phyloP scores from a whole-genome alignment of 1,284 basidiomycete genomes.

The Trametes pubescens region DNA sequence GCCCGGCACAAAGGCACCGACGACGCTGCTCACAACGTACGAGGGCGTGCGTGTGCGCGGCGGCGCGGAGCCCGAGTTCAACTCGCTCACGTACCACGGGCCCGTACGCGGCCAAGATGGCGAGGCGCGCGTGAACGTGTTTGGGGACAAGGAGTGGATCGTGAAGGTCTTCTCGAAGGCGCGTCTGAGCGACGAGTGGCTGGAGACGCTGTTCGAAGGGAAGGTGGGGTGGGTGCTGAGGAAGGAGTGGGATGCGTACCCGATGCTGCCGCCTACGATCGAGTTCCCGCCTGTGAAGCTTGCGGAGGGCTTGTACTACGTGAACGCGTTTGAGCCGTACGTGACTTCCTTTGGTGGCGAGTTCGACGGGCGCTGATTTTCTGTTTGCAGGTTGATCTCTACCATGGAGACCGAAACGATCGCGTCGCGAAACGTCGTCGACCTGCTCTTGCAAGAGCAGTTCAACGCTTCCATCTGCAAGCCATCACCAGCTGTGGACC shows the following conservation, averaged over 20 bases:
- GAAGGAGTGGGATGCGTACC: constrained; percentile 87
- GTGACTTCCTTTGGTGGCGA: constrained; percentile 27
- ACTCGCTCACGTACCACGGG: constrained; percentile 89
- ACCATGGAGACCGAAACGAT: constrained; percentile 95
- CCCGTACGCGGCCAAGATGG: constrained; percentile 49
- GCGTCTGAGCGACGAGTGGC: constrained; percentile 70
- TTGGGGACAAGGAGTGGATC: constrained; percentile 52
- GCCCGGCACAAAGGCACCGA: constrained; percentile 58
- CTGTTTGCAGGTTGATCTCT: constrained; percentile 66
- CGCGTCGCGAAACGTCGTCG: constrained; percentile 84
- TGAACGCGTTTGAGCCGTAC: constrained; percentile 85
- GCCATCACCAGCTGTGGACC: constrained; percentile 5
- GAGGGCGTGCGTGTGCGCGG: constrained; percentile 57
- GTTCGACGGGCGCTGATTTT: constrained; percentile 14
- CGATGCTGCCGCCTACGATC: constrained; percentile 71
- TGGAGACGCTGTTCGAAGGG: constrained; percentile 69
- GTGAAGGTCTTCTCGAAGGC: constrained; percentile 90
- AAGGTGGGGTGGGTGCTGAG: constrained; percentile 85
- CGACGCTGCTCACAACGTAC: constrained; percentile 78
- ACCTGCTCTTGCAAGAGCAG: constrained; percentile 74
- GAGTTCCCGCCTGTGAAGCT: constrained; percentile 81
- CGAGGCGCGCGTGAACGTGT: constrained; percentile 32
- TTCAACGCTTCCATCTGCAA: constrained; percentile 71
- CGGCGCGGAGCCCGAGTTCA: constrained; percentile 79
- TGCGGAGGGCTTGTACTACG: constrained; percentile 83